Evolutionary conservation across 2,329 filamentous ascomycete species (phyloP).

Genomic region (Verticillium alfalfae): DNA sequence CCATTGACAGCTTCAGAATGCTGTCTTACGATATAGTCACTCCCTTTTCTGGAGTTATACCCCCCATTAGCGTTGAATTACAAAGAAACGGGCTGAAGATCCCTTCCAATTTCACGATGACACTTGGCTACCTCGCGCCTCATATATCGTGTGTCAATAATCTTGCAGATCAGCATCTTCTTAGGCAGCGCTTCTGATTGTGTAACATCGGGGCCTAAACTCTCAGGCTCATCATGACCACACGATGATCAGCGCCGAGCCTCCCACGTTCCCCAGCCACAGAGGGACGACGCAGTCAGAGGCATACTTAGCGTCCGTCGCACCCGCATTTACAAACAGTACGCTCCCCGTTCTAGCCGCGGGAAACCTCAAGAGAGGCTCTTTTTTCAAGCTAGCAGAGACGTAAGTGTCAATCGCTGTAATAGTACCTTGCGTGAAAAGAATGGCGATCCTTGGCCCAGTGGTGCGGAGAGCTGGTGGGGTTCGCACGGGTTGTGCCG

Average conservation of each 20-base stretch:
- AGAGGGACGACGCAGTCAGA: background rate
- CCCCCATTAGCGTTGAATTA: constrained; percentile 2
- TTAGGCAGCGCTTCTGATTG: no score
- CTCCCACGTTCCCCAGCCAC: background rate
- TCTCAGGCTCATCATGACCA: background rate
- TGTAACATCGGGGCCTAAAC: no score
- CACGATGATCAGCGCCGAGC: background rate
- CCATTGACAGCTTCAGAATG: background rate
- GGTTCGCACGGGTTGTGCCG: background rate
- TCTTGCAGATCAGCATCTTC: no score
- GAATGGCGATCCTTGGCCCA: background rate
- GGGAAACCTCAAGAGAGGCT: no score
- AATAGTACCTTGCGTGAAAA: no score
- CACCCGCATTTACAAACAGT: background rate
- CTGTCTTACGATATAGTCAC: background rate
- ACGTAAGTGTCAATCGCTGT: no score
- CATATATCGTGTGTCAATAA: background rate
- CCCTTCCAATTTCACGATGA: background rate
- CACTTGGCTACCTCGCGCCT: background rate
- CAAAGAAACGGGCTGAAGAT: background rate
- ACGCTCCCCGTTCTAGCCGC: no score
- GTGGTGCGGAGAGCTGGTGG: background rate
- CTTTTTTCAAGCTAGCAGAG: no score
- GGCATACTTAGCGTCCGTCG: background rate
- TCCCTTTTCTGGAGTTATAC: constrained; percentile 7